phyloP scores from a whole-genome alignment of 2,329 filamentous ascomycete genomes.

The Herpotrichia juniperi region DNA sequence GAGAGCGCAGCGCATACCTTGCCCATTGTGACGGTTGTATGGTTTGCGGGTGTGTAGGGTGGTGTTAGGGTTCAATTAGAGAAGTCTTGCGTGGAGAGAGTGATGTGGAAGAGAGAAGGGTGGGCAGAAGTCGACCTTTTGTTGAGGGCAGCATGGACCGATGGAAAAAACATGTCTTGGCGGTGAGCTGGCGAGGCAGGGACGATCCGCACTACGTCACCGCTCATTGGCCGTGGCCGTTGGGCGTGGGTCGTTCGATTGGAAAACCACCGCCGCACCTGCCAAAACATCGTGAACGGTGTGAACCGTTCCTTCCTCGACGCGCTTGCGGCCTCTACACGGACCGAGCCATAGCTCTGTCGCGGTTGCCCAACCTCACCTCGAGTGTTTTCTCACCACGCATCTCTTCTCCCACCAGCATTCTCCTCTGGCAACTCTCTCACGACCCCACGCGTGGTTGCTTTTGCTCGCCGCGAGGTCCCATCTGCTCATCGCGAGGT shows the following conservation, averaged over 20 bases:
- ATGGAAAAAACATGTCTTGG: background rate
- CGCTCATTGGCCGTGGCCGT: background rate
- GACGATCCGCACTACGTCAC: conserved; percentile 4
- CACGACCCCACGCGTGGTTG: too few relatives aligned
- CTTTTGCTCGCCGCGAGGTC: too few relatives aligned
- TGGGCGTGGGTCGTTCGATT: conserved; percentile 5
- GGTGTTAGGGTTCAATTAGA: background rate
- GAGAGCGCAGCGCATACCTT: conserved; percentile 6
- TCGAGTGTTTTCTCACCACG: background rate
- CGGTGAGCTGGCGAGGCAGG: conserved; percentile 3
- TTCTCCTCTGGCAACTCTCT: too few relatives aligned
- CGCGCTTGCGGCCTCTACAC: conserved; percentile 1
- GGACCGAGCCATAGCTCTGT: background rate
- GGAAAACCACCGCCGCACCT: background rate
- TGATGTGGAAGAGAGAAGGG: background rate
- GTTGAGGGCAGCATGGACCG: background rate
- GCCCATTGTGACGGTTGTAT: conserved; percentile 12
- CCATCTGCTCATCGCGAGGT: too few relatives aligned
- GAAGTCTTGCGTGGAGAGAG: background rate
- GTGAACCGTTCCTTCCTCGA: background rate
- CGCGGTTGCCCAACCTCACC: background rate
- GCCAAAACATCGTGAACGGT: background rate
- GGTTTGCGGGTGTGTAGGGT: background rate
- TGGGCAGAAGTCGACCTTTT: background rate
- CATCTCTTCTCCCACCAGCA: too few relatives aligned